Evolutionary conservation across 140 eudicot genomes (phyloP).

Genomic region (Bidens hawaiensis): DNA sequence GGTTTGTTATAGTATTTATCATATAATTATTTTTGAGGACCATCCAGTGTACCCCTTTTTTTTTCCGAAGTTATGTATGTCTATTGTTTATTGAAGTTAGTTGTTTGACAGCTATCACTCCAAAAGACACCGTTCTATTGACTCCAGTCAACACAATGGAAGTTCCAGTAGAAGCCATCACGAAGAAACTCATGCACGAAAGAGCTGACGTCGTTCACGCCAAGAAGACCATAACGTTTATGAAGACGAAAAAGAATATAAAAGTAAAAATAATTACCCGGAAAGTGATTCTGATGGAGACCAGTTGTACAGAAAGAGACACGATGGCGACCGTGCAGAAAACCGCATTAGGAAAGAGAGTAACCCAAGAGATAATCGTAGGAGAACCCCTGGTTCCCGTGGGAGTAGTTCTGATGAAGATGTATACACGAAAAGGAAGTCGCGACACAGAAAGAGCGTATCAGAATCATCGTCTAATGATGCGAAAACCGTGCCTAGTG

Average conservation of each 20-base stretch:
- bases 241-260: conserved; percentile 27
- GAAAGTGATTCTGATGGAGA: conserved; percentile 42
- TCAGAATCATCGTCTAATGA: conserved; percentile 22
- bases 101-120: conserved; percentile 38
- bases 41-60: too few relatives aligned
- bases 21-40: too few relatives aligned
- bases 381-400: conserved; percentile 11
- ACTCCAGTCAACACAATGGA: conserved; percentile 25
- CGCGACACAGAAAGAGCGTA: conserved; percentile 19
- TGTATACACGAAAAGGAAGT: conserved; percentile 26
- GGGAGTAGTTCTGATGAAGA: conserved; percentile 33
- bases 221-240: conserved; percentile 18
- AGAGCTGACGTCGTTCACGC: conserved; percentile 23
- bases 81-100: not conserved
- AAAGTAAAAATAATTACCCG: conserved; percentile 10
- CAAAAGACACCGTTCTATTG: conserved; percentile 56
- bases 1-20: too few relatives aligned
- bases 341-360: conserved; percentile 12
- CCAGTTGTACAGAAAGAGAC: conserved; percentile 16
- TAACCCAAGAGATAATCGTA: conserved; percentile 16
- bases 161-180: conserved; percentile 39
- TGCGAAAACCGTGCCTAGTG: conserved; percentile 12
- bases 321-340: conserved; percentile 15
- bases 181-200: conserved; percentile 36
- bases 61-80: not conserved